Evolutionary conservation across 148 eudicot genomes (phyloP), one percentile per base, ranked within the genome.

Genomic region (Silene uniflora): DNA sequence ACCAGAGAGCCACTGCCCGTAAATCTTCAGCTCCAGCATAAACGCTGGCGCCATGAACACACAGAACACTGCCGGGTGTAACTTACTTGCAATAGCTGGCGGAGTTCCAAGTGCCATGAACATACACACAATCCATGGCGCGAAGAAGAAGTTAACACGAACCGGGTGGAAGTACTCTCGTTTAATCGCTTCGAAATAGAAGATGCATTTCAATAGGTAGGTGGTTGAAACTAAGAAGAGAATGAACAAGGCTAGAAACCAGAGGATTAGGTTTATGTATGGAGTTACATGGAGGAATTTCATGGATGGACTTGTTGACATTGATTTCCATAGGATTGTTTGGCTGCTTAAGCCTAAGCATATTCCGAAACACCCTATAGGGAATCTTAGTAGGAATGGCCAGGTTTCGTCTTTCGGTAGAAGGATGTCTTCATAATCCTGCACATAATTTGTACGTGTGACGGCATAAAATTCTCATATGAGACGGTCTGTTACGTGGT

Each of bases 1-100:
- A 17, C 99, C 99, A 0, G 99, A 95, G 42, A 95, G 92, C 99
- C 99, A 95, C 73, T 95, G 99, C 0, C 99, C 99, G 39, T 95
- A 95, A 75, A 95, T 92, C 77, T 95, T 95, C 42, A 95, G 88
- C 83, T 95, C 97, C 10, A 95, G 98, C 7, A 80, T 56, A 80
- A 95, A 81, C 17, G 82, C 39, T 0, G 99, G 99, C 0, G 81
- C 79, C 88, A 89, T 90, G 85, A 92, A 86, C 32, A 73, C 78
- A 71, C 90, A 89, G 78, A 90, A 95, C 0, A 91, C 17, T 19
- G 86, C 89, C 0, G 99, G 98, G 79, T 92, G 90, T 27, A 85
- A 87, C n/a, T 74, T 22, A 3, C 69, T 71, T 5, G 86, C 79
- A 22, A 92, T 25, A 0, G 12, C 71, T 0, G 87, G 82, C 9